phyloP scores from a whole-genome alignment of 1,284 basidiomycete genomes.

The Hemileia vastatrix region DNA sequence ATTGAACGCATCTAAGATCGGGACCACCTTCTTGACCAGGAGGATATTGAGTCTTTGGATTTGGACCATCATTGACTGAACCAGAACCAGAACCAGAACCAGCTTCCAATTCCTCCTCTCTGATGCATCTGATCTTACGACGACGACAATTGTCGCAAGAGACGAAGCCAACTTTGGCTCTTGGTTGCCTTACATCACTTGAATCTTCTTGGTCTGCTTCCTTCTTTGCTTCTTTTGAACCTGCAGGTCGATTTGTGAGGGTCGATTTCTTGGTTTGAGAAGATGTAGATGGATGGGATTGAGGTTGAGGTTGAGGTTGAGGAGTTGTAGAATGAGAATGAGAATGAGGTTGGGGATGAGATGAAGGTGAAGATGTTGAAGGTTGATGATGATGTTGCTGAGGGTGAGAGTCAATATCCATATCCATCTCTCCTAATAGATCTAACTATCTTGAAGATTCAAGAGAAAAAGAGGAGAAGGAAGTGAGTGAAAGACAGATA shows the following conservation, averaged over 20 bases:
- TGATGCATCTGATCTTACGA: slow-evolving; percentile 33
- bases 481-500: too few relatives aligned
- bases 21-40: slow-evolving; percentile 27
- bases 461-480: too few relatives aligned
- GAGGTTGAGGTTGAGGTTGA: too few relatives aligned
- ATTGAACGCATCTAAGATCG: slow-evolving; percentile 30
- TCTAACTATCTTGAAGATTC: too few relatives aligned
- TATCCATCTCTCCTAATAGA: too few relatives aligned
- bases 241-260: neutral
- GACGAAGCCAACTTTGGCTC: neutral
- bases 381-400: too few relatives aligned
- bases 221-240: neutral
- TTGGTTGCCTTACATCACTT: neutral
- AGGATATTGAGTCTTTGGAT: slow-evolving; percentile 16
- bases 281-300: too few relatives aligned
- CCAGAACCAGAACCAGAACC: neutral
- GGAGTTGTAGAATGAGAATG: too few relatives aligned
- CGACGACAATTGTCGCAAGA: slow-evolving; percentile 29
- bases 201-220: neutral
- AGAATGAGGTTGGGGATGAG: too few relatives aligned
- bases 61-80: neutral
- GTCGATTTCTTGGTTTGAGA: too few relatives aligned
- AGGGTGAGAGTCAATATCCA: too few relatives aligned
- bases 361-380: too few relatives aligned
- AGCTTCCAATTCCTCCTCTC: neutral